Percentiles rank a stretch among this genome's conserved stretches.
These are phyloP conservation scores for Gracilariopsis chorda DNA, from an alignment of 23 red algal species.

Conservation along the genomic window DNA sequence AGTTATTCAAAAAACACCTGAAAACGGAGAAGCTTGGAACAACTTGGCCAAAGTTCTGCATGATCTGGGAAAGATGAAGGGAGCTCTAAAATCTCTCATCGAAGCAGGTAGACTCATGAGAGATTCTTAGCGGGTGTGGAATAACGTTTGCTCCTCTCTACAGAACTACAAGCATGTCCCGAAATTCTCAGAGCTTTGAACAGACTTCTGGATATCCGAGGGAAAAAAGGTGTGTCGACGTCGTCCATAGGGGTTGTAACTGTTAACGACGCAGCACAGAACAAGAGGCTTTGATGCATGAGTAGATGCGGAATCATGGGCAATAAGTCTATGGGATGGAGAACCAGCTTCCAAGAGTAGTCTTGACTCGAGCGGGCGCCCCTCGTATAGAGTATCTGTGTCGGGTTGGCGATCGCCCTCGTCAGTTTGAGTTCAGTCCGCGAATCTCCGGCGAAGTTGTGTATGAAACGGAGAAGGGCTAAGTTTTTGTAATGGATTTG, in stretches of 20 bases:
- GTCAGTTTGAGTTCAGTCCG: conserved; percentile 94
- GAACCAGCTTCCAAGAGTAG: neutral
- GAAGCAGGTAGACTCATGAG: conserved; percentile 37
- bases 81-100: conserved; percentile 49
- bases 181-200: conserved; percentile 28
- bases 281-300: no score
- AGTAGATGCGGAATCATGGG: no score
- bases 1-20: conserved; percentile 75
- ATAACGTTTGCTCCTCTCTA: conserved; percentile 47
- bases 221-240: conserved; percentile 42
- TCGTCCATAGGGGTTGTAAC: conserved; percentile 23
- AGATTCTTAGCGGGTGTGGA: conserved; percentile 67
- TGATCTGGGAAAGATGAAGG: conserved; percentile 59
- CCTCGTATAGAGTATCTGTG: conserved; percentile 19
- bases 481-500: conserved; percentile 51
- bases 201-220: conserved; percentile 43
- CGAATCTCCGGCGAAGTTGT: conserved; percentile 31
- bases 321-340: no score
- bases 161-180: neutral
- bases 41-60: conserved; percentile 69
- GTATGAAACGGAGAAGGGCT: conserved; percentile 65
- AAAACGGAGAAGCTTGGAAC: conserved; percentile 91
- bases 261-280: no score
- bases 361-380: neutral
- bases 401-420: conserved; percentile 13